phyloP scores from a whole-genome alignment of 164 flowering plant species.

The Magnolia changhungtana region DNA sequence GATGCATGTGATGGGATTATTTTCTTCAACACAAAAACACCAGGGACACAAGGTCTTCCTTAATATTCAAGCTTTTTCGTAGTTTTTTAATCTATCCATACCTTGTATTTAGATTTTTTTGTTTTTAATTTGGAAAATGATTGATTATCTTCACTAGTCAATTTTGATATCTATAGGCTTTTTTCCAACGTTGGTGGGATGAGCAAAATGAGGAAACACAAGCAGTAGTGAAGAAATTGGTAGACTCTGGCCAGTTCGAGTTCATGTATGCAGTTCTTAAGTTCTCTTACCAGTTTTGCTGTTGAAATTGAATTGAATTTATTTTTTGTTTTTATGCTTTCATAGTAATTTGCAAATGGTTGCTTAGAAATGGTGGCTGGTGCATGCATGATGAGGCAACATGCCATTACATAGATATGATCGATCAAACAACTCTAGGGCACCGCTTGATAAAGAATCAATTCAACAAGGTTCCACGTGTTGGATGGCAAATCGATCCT shows the following conservation, averaged over 20 bases:
- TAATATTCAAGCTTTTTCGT: neutral
- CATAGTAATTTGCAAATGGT: conserved; percentile 1
- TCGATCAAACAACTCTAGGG: conserved; percentile 93
- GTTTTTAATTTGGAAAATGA: neutral
- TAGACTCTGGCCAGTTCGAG: conserved; percentile 74
- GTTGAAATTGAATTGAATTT: neutral
- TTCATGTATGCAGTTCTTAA: conserved; percentile 53
- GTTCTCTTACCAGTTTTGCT: neutral
- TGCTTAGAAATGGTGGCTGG: conserved; percentile 90
- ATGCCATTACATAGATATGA: conserved; percentile 88
- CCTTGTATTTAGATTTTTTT: neutral
- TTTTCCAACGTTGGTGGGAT: conserved; percentile 89
- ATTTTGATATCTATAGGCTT: conserved; percentile 46
- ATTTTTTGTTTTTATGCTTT: neutral
- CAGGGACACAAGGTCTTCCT: neutral
- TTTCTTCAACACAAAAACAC: neutral
- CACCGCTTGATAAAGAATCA: conserved; percentile 58
- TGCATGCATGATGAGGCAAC: conserved; percentile 97
- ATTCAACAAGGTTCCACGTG: conserved; percentile 72
- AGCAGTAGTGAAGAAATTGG: conserved; percentile 58
- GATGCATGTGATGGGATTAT: neutral
- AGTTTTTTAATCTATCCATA: neutral
- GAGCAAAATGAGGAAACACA: conserved; percentile 50
- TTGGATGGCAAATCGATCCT: conserved; percentile 97
- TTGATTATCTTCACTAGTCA: neutral